phyloP scores from a whole-genome alignment of 2,329 filamentous ascomycete genomes.

The Colletotrichum camelliae region DNA sequence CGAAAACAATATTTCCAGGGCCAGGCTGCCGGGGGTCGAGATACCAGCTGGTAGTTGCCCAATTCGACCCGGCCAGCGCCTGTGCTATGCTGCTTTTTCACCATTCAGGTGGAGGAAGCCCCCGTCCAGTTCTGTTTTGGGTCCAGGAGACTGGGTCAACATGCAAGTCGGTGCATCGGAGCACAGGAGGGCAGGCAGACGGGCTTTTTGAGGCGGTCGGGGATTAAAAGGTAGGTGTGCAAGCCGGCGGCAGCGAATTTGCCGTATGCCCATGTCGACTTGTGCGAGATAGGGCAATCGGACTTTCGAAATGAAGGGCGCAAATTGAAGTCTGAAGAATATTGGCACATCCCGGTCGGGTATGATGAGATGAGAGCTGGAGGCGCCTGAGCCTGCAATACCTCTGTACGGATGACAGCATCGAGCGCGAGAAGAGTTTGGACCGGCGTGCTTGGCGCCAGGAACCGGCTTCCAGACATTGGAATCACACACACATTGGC shows the following conservation, averaged over 20 bases:
- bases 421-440: not conserved
- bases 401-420: not conserved
- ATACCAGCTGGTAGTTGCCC: not conserved
- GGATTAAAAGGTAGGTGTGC: not conserved
- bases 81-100: not conserved
- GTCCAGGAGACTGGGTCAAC: not conserved
- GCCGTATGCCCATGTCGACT: not conserved
- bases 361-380: not conserved
- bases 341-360: not conserved
- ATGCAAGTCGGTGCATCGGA: conserved; percentile 2
- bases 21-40: not conserved
- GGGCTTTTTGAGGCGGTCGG: not conserved
- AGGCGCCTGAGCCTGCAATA: not conserved
- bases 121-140: not conserved
- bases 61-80: not conserved
- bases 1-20: not conserved
- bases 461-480: not conserved
- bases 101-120: conserved; percentile 1
- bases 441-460: not conserved
- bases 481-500: not conserved
- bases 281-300: not conserved
- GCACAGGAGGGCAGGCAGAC: not conserved
- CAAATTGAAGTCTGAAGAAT: not conserved
- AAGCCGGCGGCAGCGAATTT: not conserved
- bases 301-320: not conserved